Base-by-base conservation (phyloP, 1,139 yeast species). In the Debaryomyces subglobosus region DNA sequence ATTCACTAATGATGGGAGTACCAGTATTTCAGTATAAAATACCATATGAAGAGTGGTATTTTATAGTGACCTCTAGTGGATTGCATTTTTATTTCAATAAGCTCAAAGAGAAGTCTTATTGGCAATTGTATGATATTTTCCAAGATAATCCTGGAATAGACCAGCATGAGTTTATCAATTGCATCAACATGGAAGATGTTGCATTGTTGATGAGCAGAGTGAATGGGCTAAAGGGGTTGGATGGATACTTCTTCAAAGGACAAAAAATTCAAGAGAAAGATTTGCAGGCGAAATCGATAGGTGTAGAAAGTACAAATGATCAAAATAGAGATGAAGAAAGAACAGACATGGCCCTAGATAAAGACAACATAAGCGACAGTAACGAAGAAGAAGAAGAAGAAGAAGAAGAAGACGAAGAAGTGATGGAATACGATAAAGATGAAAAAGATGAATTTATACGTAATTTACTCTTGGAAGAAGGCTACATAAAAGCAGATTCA, bases 101-200 rank as follows among this genome's bases (percentile, higher is more conserved):
- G 10, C 39, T 27, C 1, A 50, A 57, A 15, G 53, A 53, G 24
- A 34, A 46, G 20, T 63, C 74, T 4, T 68, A 59, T 45, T 72
- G 78, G 78, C 76, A 71, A 55, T 53, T 71, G 36, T 44, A 57
- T 29, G 75, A 71, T 43, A 35, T 69, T 16, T 53, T 51, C 20
- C 50, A 49, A 9, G 45, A 40, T 6, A 54, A 55, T 46, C 54
- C 54, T 4, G 54, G 46, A n/a, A 53, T 58, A 2, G 59, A 60
- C 35, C 47, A 59, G 51, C 59, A 58, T 15, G 49, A 41, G 36
- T 56, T 66, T 45, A 47, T 60, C 12, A 40, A 49, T 15, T 48
- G 60, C 33, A 64, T 68, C 2, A 59, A 71, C 47, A 71, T 55
- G 49, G 72, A 74, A 49, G 65, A 68, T 37, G 58, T 74, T 29